Evolutionary conservation across 2,329 filamentous ascomycete genomes (phyloP), one percentile per base, ranked within the genome.

Genomic region (Cladobotryum mycophilum): DNA sequence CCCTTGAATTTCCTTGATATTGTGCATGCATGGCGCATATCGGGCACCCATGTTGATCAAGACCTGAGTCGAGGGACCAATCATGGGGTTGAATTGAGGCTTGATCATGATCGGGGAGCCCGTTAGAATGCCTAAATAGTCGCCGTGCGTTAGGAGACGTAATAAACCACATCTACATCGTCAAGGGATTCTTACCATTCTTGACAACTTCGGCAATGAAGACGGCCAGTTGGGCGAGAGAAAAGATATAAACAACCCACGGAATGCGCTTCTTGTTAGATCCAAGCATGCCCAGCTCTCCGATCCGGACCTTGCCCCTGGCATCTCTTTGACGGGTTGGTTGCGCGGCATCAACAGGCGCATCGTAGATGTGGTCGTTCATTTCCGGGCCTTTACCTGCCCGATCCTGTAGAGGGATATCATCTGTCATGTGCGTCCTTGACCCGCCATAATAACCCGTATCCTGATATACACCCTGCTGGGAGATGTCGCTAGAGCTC

Each of bases 21-120:
- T 89, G 73, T 92, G 91, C 93, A 99, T 99, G 69, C 93, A 99
- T 6, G 91, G 89, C 3, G 87, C 82, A 65, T 88, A 99, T 55
- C 93, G 85, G 38, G 91, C 89, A 52, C 93, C 93, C 89, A 99
- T 96, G 68, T 95, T 95, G 73, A 97, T 96, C 61, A 95, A 81
- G 20, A 97, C 82, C 59, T 89, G 89, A 1, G 85, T 81, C 5
- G 91, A 96, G 1, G 93, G 93, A 0, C 93, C 93, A 63, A 99
- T 96, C 89, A 99, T 96, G 52, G 88, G 87, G 70, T 97, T 99
- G 73, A 99, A 95, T 14, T 78, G 79, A 1, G 93, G 93, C 50
- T 92, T 81, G 47, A 84, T 91, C 72, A 84, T 80, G 63, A 89
- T 89, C 17, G 86, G 80, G 20, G 86, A 85, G 48, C 87, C 87